Evolutionary conservation across 176 grass and related monocot genomes (phyloP).

Genomic region (Juncus inflexus): DNA sequence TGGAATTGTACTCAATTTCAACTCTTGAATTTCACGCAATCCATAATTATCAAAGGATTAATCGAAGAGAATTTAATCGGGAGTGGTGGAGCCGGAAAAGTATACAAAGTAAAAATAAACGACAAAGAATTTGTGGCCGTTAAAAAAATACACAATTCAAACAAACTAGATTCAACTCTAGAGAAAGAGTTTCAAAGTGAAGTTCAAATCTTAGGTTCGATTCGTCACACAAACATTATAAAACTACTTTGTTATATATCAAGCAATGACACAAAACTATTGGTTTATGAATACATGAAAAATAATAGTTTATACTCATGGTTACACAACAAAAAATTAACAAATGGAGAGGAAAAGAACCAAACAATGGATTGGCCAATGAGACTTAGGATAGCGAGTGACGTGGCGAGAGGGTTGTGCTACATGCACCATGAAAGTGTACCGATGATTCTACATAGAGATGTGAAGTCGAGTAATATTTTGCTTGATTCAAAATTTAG

Average conservation of each 20-base stretch:
- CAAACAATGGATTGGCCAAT: not conserved
- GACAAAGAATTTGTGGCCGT: not conserved
- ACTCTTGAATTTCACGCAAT: not conserved
- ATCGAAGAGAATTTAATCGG: slow-evolving; percentile 28
- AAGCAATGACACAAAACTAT: not conserved
- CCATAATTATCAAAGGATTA: not conserved
- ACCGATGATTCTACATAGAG: not conserved
- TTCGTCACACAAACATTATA: not conserved
- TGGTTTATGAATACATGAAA: not conserved
- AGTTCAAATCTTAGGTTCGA: not conserved
- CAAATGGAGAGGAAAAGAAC: not conserved
- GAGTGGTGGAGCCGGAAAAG: slow-evolving; percentile 31
- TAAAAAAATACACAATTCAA: not conserved
- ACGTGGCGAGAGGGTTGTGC: not conserved
- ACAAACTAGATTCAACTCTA: not conserved
- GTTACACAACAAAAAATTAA: not conserved
- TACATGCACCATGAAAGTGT: not conserved
- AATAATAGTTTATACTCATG: not conserved
- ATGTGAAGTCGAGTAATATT: not conserved
- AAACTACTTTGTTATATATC: not conserved
- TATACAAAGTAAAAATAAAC: slow-evolving; percentile 29
- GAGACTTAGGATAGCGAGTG: not conserved
- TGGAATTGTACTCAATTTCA: slow-evolving; percentile 28
- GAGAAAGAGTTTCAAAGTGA: not conserved
- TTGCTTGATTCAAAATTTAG: not conserved